Conservation (phyloP, 2,329 filamentous ascomycete genomes). For the Ascochyta fabae region DNA sequence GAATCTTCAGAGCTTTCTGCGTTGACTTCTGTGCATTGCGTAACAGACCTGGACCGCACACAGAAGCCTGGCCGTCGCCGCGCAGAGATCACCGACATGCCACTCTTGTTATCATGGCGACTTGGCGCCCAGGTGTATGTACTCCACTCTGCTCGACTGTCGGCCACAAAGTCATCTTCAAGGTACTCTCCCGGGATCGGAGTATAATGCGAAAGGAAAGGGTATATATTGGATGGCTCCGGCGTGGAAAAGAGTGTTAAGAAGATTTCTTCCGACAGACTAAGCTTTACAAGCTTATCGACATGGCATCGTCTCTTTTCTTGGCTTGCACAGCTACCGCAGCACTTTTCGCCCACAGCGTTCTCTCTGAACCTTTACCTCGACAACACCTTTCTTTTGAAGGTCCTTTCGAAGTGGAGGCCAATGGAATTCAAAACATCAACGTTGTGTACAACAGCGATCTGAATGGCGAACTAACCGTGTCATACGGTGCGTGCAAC, state of each 20-base stretch:
- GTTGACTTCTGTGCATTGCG: conserved; percentile 1
- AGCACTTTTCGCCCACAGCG: not conserved
- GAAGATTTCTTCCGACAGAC: not conserved
- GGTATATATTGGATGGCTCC: not conserved
- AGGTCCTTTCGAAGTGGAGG: conserved; percentile 5
- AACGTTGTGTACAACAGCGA: conserved; percentile 24
- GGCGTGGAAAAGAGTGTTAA: not conserved
- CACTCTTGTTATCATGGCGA: conserved; percentile 8
- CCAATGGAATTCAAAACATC: conserved; percentile 23
- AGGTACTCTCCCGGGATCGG: not conserved
- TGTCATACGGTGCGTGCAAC: conserved; percentile 32
- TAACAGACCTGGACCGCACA: not conserved
- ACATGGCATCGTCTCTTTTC: conserved; percentile 2
- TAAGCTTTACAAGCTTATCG: not conserved
- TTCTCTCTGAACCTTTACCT: not conserved
- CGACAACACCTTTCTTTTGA: not conserved
- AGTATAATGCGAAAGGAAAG: not conserved
- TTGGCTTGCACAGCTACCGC: not conserved
- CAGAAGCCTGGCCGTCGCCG: not conserved
- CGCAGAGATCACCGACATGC: not conserved
- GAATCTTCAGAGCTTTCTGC: not conserved
- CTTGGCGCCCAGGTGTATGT: conserved; percentile 2
- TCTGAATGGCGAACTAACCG: conserved; percentile 29
- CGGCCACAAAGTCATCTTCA: not conserved
- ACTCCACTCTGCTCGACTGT: conserved; percentile 7